A percentile compares a stretch with the other conserved stretches of the same genome.
phyloP scores from a whole-genome alignment of 176 grass and related monocot species.

The Cenchrus americanus region DNA sequence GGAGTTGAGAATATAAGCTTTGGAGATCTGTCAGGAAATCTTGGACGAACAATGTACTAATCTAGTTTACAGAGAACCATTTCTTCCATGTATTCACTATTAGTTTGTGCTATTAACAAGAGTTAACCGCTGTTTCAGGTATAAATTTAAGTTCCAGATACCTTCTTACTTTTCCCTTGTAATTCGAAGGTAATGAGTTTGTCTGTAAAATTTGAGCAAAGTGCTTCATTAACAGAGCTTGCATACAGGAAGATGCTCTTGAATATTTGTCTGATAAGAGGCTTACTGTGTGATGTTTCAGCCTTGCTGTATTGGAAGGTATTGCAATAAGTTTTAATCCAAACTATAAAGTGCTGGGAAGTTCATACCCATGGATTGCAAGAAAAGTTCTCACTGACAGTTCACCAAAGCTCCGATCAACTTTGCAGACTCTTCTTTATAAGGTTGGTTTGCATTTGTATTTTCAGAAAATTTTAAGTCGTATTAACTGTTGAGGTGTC shows the following conservation, averaged over 20 bases:
- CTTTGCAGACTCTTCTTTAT: slow-evolving; percentile 87
- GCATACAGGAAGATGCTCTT: neutral
- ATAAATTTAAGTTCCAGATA: slow-evolving; percentile 98
- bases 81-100: neutral
- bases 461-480: slow-evolving; percentile 18
- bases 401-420: slow-evolving; percentile 85
- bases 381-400: slow-evolving; percentile 97
- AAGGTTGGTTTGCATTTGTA: slow-evolving; percentile 55
- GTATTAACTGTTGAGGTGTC: neutral
- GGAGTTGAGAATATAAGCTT: slow-evolving; percentile 98
- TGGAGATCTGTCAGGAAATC: slow-evolving; percentile 94
- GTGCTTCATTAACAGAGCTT: slow-evolving; percentile 3
- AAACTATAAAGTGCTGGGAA: slow-evolving; percentile 95
- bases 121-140: slow-evolving; percentile 58
- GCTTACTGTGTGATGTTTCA: slow-evolving; percentile 55
- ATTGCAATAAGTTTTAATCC: slow-evolving; percentile 90
- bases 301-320: slow-evolving; percentile 96
- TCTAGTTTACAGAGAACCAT: slow-evolving; percentile 30
- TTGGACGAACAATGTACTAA: slow-evolving; percentile 90
- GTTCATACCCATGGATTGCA: slow-evolving; percentile 99
- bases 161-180: slow-evolving; percentile 99
- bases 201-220: neutral
- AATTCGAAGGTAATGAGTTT: slow-evolving; percentile 80
- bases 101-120: slow-evolving; percentile 37
- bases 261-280: slow-evolving; percentile 18